Evolutionary conservation across 2,329 filamentous ascomycete species (phyloP).

Genomic region (Metarhizium anisopliae): DNA sequence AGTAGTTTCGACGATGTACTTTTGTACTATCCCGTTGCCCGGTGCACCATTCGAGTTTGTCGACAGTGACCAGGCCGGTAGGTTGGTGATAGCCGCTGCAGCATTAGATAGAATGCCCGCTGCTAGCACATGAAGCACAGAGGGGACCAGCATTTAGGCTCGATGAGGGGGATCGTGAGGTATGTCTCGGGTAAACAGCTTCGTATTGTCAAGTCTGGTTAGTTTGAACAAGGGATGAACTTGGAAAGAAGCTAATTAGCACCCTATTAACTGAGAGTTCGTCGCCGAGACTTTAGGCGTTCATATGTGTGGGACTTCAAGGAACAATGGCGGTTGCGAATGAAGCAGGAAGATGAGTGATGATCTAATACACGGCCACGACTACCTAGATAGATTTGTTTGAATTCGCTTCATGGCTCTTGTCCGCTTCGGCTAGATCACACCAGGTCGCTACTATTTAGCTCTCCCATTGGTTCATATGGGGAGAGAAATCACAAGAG

Average conservation of each 20-base stretch:
- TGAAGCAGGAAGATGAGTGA: not conserved
- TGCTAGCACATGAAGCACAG: not conserved
- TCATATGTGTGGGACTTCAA: not conserved
- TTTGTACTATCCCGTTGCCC: slow-evolving; percentile 11
- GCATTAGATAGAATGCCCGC: not conserved
- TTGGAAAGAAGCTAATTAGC: not conserved
- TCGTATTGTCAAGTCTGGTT: not conserved
- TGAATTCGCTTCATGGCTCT: not conserved
- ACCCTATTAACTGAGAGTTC: not conserved
- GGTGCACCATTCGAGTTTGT: not conserved
- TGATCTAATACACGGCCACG: not conserved
- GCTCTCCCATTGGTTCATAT: not conserved
- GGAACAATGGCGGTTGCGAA: not conserved
- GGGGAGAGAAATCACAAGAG: not conserved
- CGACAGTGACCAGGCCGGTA: not conserved
- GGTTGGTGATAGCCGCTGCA: not conserved
- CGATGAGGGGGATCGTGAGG: not conserved
- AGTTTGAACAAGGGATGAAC: not conserved
- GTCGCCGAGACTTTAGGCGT: not conserved
- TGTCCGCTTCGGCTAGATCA: not conserved
- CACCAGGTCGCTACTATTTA: not conserved
- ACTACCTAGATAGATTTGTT: not conserved
- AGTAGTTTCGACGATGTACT: slow-evolving; percentile 16
- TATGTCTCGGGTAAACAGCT: not conserved
- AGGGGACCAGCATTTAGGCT: not conserved